Percentiles rank a stretch among this genome's conserved stretches.
These are phyloP conservation scores for Microbotryomycetes sp. DNA, from an alignment of 1,284 basidiomycete species.

Conservation along the genomic window DNA sequence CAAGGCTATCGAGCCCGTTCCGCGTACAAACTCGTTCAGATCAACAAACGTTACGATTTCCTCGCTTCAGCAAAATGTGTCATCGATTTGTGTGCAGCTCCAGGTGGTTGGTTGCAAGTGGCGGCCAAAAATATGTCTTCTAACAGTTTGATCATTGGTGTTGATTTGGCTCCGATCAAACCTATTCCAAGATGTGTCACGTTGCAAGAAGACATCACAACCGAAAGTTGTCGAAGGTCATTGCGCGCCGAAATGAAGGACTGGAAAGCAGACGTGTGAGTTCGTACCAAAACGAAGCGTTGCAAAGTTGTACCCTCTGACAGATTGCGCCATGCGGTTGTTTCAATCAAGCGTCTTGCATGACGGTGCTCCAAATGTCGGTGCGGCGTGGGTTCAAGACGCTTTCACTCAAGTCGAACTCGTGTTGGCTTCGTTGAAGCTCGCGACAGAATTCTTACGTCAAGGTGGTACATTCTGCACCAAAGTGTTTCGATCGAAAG, in stretches of 20 bases:
- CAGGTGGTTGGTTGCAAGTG: slow-evolving; percentile 98
- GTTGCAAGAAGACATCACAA: slow-evolving; percentile 93
- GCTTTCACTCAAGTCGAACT: slow-evolving; percentile 97
- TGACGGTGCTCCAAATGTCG: slow-evolving; percentile 99
- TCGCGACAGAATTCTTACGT: slow-evolving; percentile 89
- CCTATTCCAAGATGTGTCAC: slow-evolving; percentile 90
- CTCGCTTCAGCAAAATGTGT: slow-evolving; percentile 82
- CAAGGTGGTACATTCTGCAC: slow-evolving; percentile 96
- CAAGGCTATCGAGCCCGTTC: slow-evolving; percentile 99
- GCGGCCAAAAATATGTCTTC: slow-evolving; percentile 81
- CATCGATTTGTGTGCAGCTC: slow-evolving; percentile 97
- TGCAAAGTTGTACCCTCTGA: neutral
- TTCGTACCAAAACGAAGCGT: neutral
- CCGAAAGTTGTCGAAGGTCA: slow-evolving; percentile 77
- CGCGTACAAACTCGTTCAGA: slow-evolving; percentile 97
- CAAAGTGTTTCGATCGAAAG: slow-evolving; percentile 96
- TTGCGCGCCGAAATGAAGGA: slow-evolving; percentile 88
- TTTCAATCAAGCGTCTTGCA: slow-evolving; percentile 65
- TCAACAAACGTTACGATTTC: slow-evolving; percentile 97
- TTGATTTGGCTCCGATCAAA: slow-evolving; percentile 93
- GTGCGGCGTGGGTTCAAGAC: slow-evolving; percentile 98
- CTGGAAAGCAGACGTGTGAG: slow-evolving; percentile 92
- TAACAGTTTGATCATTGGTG: slow-evolving; percentile 91
- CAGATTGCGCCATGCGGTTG: neutral
- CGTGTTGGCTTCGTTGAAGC: slow-evolving; percentile 89